Evolutionary conservation across 805 yeast genomes (phyloP), one percentile per base, ranked within the genome.

Genomic region (Nakazawaea ambrosiae): DNA sequence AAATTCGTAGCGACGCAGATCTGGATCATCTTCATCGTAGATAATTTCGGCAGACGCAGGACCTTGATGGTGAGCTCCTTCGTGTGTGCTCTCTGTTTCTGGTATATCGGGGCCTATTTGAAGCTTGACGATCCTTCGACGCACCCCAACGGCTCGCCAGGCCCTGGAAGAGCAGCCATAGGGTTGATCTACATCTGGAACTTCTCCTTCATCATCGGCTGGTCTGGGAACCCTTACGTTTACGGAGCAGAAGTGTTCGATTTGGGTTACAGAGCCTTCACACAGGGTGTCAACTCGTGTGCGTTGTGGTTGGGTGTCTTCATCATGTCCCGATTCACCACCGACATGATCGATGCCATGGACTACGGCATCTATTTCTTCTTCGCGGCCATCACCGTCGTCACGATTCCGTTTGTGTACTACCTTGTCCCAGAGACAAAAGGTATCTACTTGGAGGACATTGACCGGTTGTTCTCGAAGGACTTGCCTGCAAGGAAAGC

Each of bases 261-360:
- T 12, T 61, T 62, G 27, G 60, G 63, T 16, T 58, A 66, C 32
- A 51, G 74, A 45, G 62, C 65, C 9, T 61, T 62, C 5, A 63
- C 66, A 5, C 66, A 63, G 43, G 62, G 68, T 15, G 52, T 68
- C 33, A 66, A 66, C 39, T 66, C 72, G 0, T 56, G 68, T 8
- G 57, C 67, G 18, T 64, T 66, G 38, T 68, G 75, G 75, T 60
- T 67, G 43, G 66, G 73, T 64, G 70, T 70, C 4, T 70, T 70
- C 45, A 60, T 70, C 37, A 61, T 68, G 57, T 72, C 72, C 3
- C 55, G 70, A 40, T 64, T 61, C 43, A 62, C 72, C 4, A 64
- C 69, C 17, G 54, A 68, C 42, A 70, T 70, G 55, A 59, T 69
- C 27, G 54, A 53, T 20, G 48, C 53, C 19, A 66, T 69, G 54